Evolutionary conservation across 208 protist genomes (phyloP), one percentile per base, ranked within the genome.

Genomic region (Leishmania martiniquensis): DNA sequence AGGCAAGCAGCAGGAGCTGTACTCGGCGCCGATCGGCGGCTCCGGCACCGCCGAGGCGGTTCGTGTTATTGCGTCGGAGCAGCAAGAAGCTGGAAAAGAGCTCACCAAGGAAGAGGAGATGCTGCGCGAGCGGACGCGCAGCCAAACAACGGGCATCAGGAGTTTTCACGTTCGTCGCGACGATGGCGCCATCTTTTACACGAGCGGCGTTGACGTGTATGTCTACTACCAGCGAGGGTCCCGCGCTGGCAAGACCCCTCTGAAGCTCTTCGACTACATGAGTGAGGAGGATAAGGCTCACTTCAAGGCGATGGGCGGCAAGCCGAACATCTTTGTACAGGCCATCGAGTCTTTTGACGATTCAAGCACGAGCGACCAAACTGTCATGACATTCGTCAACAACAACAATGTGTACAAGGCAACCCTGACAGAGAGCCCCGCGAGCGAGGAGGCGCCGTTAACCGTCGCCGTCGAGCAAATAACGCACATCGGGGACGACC

Each of bases 51-150:
- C 75, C 42, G 57, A 66, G 20, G 80, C 37, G 0, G 42, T 47
- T 37, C 75, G 75, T 52, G 83, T 87, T 32, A 86, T 86, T 39
- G 77, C 73, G 4, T 75, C 73, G 4, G 65, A 82, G 1, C 17
- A 71, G 32, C 51, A 65, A 9, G 52, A 10, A 32, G 72, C 42
- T 25, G 44, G 34, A 17, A 37, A 78, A 70, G 60, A 80, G 72
- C 79, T 89, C 15, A 89, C 78, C 9, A 94, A 93, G 77, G 93
- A 95, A 62, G 93, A 97, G 65, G 93, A 97, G 72, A 76, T 97
- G 67, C 80, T 97, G 39, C 93, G 93, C 34, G 93, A 97, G 81
- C 89, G 93, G 39, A 87, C 76, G 60, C 91, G 93, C 57, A 89
- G 72, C 32, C 72, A 75, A 25, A 85, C 90, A 54, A 93, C 82